A percentile compares a stretch with the other conserved stretches of the same genome.
phyloP scores from a whole-genome alignment of 345 rosid species.

The Gossypium stocksii region DNA sequence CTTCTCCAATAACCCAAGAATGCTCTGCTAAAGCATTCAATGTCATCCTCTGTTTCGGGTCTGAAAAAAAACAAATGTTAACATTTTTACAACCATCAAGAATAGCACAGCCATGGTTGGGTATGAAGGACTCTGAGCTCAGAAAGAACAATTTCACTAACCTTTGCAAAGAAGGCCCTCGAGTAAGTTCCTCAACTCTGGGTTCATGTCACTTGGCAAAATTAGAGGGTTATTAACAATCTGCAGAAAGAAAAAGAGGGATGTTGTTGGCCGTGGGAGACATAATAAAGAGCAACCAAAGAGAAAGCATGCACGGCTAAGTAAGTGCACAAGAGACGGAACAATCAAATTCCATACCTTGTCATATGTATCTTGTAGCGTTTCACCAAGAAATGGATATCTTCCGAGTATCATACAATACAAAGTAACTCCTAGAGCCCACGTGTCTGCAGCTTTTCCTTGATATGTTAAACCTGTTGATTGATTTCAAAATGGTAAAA shows the following conservation, averaged over 20 bases:
- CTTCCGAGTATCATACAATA: slow-evolving; percentile 79
- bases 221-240: slow-evolving; percentile 68
- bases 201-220: slow-evolving; percentile 65
- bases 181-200: slow-evolving; percentile 58
- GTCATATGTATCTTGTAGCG: slow-evolving; percentile 94
- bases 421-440: slow-evolving; percentile 96
- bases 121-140: neutral
- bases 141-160: slow-evolving; percentile 19
- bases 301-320: neutral
- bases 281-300: neutral
- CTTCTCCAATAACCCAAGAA: slow-evolving; percentile 72
- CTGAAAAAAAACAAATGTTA: slow-evolving; percentile 31
- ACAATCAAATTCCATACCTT: slow-evolving; percentile 43
- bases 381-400: slow-evolving; percentile 92
- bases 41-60: slow-evolving; percentile 69
- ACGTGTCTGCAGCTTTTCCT: slow-evolving; percentile 91
- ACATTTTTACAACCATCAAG: neutral
- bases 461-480: slow-evolving; percentile 73
- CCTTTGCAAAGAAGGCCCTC: slow-evolving; percentile 96
- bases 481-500: slow-evolving; percentile 14
- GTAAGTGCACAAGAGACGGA: neutral
- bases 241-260: slow-evolving; percentile 32
- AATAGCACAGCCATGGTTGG: neutral
- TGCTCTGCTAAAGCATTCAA: slow-evolving; percentile 65
- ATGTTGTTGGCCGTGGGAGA: neutral